Evolutionary conservation across 345 rosid genomes (phyloP), one percentile per base, ranked within the genome.

Genomic region (Acer campestre): DNA sequence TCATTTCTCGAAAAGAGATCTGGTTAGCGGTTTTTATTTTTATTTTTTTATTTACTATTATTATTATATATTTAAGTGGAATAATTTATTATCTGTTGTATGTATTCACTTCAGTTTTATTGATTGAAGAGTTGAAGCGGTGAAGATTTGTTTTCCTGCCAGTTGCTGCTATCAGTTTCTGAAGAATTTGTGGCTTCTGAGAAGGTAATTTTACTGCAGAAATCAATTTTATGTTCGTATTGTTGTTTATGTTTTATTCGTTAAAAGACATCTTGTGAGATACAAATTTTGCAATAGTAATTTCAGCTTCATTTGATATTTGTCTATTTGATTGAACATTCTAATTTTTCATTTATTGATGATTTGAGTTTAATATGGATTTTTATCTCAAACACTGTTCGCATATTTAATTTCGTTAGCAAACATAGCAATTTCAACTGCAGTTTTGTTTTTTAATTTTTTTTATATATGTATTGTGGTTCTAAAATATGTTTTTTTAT

Each of bases 151-250:
- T 48, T 75, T n/a, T 27, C 2, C 20, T 65, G 35, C 61, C 55
- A n/a, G 70, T 51, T 6, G 17, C 48, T 65, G 48, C 31, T 48
- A 48, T 38, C 55, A 51, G 71, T 51, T 31, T 7, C 13, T 63
- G 38, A 49, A 64, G 31, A 58, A 72, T 62, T 42, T 62, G 61
- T n/a, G 68, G 77, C 46, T 48, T 62, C 77, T 46, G 18, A 74
- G 44, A 58, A 44, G 69, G 76, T 73, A 61, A 23, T 73, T 73
- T 38, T 61, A 73, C 68, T 25, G 29, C 38, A n/a, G 53, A 51
- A 14, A 6, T 20, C 3, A 48, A 49, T 71, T 10, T 22, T 49
- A 18, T 11, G 49, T 10, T 46, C 13, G 12, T 46, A 46, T 4
- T 67, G 2, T 67, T 22, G 12, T 42, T 68, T 1, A 42, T 70